These are phyloP conservation scores for Eimeria maxima DNA, from an alignment of 169 alveolate genomes.

Conservation along the genomic window DNA sequence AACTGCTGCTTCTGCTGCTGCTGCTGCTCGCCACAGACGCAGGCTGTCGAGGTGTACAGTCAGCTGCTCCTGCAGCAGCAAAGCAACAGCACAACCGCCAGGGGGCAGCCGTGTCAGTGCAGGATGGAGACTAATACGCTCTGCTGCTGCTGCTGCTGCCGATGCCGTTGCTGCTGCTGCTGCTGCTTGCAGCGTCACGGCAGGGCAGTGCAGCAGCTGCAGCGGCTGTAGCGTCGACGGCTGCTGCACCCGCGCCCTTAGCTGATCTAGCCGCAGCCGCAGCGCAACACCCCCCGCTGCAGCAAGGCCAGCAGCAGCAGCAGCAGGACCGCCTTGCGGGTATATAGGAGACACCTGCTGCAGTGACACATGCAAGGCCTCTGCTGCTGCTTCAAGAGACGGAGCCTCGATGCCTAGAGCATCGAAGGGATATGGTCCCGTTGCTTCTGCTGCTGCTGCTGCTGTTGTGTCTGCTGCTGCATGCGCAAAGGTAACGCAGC, in stretches of 20 bases:
- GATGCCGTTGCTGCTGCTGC: slow-evolving; percentile 66
- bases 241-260: slow-evolving; percentile 64
- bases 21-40: slow-evolving; percentile 64
- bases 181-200: slow-evolving; percentile 25
- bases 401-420: slow-evolving; percentile 57
- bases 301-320: slow-evolving; percentile 33
- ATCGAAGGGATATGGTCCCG: slow-evolving; percentile 26
- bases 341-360: slow-evolving; percentile 5
- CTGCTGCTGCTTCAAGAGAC: slow-evolving; percentile 67
- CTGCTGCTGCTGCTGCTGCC: slow-evolving; percentile 42
- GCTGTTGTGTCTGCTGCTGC: slow-evolving; percentile 54
- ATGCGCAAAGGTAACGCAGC: slow-evolving; percentile 61
- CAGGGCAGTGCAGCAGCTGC: slow-evolving; percentile 55
- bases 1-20: slow-evolving; percentile 57
- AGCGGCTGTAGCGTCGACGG: slow-evolving; percentile 49
- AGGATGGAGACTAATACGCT: slow-evolving; percentile 2
- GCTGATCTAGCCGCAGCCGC: slow-evolving; percentile 27
- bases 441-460: slow-evolving; percentile 47
- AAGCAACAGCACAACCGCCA: slow-evolving; percentile 16
- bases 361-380: slow-evolving; percentile 22
- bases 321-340: slow-evolving; percentile 1
- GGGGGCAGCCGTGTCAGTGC: slow-evolving; percentile 30
- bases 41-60: slow-evolving; percentile 37
- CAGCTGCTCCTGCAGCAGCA: slow-evolving; percentile 77
- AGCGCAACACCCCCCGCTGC: slow-evolving; percentile 54